These are phyloP conservation scores for Boletales sp. DNA, from an alignment of 768 basidiomycete species.

Conservation along the genomic window DNA sequence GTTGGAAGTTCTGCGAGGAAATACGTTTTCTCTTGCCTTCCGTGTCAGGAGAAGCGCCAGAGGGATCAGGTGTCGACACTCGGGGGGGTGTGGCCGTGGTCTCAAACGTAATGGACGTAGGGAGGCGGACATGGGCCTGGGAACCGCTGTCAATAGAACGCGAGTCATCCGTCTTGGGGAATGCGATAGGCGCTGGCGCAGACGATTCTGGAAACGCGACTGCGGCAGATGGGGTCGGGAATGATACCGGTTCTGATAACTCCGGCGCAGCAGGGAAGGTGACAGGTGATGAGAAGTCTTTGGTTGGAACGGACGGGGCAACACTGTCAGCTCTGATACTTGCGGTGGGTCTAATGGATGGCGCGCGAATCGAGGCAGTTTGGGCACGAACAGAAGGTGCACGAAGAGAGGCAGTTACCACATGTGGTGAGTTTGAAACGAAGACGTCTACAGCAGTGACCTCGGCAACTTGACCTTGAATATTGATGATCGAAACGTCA, in stretches of 20 bases:
- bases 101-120: conserved; percentile 59
- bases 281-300: conserved; percentile 26
- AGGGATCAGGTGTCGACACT: conserved; percentile 66
- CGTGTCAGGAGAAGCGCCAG: conserved; percentile 57
- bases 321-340: conserved; percentile 22
- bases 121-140: conserved; percentile 22
- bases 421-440: conserved; percentile 15
- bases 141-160: conserved; percentile 28
- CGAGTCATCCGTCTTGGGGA: conserved; percentile 39
- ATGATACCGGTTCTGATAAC: conserved; percentile 5
- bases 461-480: conserved; percentile 15
- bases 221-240: conserved; percentile 12
- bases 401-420: conserved; percentile 13
- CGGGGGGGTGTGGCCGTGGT: conserved; percentile 55
- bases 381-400: conserved; percentile 14
- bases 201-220: conserved; percentile 37
- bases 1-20: conserved; percentile 83
- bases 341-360: conserved; percentile 21
- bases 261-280: conserved; percentile 32
- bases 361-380: conserved; percentile 14
- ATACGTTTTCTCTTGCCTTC: conserved; percentile 79
- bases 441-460: conserved; percentile 11
- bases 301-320: conserved; percentile 26
- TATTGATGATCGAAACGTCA: conserved; percentile 21
- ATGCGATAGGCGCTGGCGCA: conserved; percentile 33